Conservation (phyloP, 2,329 filamentous ascomycete species). For the Epichloe amarillans region DNA sequence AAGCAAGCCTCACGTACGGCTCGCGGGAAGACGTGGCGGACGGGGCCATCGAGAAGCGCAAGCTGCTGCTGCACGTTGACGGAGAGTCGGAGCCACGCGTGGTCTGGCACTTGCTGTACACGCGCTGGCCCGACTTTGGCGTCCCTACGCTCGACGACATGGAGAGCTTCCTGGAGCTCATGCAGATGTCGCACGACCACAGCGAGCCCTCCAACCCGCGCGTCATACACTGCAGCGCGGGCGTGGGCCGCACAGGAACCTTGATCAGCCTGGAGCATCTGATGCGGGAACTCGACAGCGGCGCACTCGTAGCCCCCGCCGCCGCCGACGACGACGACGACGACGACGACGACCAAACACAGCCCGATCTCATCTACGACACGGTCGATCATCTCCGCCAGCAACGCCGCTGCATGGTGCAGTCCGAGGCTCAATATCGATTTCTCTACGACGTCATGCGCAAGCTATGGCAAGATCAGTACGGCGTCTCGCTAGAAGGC, state of each 20-base stretch:
- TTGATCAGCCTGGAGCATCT: slow-evolving; percentile 96
- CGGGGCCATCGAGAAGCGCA: slow-evolving; percentile 59
- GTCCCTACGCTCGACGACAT: slow-evolving; percentile 60
- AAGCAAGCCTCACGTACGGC: slow-evolving; percentile 56
- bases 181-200: slow-evolving; percentile 48
- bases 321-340: no score
- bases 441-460: slow-evolving; percentile 83
- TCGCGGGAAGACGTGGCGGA: slow-evolving; percentile 40
- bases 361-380: slow-evolving; percentile 58
- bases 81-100: slow-evolving; percentile 37
- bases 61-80: slow-evolving; percentile 46
- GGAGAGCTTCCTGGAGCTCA: slow-evolving; percentile 53
- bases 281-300: slow-evolving; percentile 65
- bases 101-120: slow-evolving; percentile 77
- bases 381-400: slow-evolving; percentile 71
- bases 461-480: slow-evolving; percentile 58
- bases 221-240: slow-evolving; percentile 78
- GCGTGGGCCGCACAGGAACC: slow-evolving; percentile 85
- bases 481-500: slow-evolving; percentile 25
- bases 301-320: slow-evolving; percentile 35
- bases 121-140: slow-evolving; percentile 80
- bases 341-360: slow-evolving; percentile 32
- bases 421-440: slow-evolving; percentile 68
- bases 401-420: slow-evolving; percentile 92
- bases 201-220: slow-evolving; percentile 50